phyloP scores from a whole-genome alignment of 305 asterid species.

The Fraxinus floribunda region DNA sequence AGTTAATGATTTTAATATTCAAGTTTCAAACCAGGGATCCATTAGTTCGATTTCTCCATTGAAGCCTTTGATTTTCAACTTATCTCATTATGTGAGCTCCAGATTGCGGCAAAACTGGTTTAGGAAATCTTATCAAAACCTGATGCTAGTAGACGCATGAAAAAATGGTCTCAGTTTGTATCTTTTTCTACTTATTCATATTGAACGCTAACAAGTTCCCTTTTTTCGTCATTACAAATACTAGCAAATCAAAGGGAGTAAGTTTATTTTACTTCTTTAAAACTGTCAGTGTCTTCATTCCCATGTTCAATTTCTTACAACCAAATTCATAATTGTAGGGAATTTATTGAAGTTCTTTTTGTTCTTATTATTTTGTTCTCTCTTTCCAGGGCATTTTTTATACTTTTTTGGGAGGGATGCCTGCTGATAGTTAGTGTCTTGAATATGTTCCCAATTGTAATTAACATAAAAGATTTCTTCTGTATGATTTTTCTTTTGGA shows the following conservation, averaged over 20 bases:
- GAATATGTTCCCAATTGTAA: neutral
- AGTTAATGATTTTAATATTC: neutral
- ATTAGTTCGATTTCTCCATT: neutral
- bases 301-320: neutral
- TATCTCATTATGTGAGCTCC: neutral
- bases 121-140: slow-evolving; percentile 9
- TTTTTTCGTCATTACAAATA: neutral
- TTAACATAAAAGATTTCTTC: neutral
- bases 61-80: slow-evolving; percentile 1
- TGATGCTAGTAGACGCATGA: neutral
- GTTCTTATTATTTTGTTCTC: neutral
- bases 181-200: neutral
- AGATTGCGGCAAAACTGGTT: neutral
- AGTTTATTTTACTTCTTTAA: neutral
- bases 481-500: neutral
- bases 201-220: neutral
- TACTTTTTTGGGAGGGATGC: neutral
- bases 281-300: neutral
- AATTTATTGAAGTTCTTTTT: neutral
- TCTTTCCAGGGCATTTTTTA: neutral
- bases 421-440: neutral
- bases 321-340: neutral
- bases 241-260: neutral
- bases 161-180: neutral
- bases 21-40: neutral